These are phyloP conservation scores for Claviceps cyperi DNA, from an alignment of 2,329 filamentous ascomycete species.

Conservation along the genomic window DNA sequence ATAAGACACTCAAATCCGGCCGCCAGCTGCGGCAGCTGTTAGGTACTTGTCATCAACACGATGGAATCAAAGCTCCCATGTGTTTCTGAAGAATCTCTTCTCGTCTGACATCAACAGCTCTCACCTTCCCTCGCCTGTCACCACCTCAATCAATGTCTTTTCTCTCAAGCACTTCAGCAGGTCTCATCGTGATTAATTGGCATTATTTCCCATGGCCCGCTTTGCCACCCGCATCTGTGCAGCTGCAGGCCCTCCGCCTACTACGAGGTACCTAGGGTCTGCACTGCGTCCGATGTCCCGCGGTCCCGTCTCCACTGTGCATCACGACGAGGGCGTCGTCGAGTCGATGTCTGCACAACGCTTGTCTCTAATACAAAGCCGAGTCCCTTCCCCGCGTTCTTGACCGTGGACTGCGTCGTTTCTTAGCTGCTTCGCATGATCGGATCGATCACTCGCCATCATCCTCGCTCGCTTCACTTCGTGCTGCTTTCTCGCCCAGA, in stretches of 20 bases:
- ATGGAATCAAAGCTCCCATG: neutral
- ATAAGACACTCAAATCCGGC: neutral
- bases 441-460: neutral
- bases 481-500: too few species aligned
- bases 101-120: neutral
- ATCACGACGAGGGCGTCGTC: neutral
- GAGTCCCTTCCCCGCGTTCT: neutral
- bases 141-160: conserved; percentile 1
- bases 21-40: neutral
- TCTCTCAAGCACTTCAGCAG: neutral
- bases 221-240: neutral
- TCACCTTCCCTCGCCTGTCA: neutral
- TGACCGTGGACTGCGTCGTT: neutral
- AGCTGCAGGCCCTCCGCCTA: neutral
- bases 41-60: neutral
- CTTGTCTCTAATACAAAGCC: neutral
- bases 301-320: neutral
- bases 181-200: conserved; percentile 1
- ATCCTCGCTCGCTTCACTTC: neutral
- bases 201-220: neutral
- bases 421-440: neutral
- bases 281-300: neutral
- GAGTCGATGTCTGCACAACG: neutral
- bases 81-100: neutral
- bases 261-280: too few species aligned